phyloP scores from a whole-genome alignment of 1,139 yeast species.

The Diutina mesorugosa region DNA sequence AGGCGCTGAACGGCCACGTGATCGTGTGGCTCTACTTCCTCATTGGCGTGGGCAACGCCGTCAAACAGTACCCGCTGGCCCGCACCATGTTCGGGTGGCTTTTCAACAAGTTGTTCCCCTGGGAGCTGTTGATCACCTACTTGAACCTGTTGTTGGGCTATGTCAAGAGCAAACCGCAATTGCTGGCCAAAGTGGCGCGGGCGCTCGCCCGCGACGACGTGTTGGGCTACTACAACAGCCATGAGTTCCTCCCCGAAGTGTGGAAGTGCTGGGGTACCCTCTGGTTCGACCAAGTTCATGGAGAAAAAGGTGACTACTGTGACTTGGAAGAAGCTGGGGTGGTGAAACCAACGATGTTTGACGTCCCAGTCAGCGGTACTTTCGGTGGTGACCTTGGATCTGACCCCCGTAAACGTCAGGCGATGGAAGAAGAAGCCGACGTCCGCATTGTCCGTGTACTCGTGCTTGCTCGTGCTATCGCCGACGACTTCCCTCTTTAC shows the following conservation, averaged over 20 bases:
- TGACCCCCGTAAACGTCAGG: slow-evolving; percentile 7
- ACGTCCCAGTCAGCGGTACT: slow-evolving; percentile 56
- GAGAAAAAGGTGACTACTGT: slow-evolving; percentile 36
- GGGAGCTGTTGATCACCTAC: slow-evolving; percentile 52
- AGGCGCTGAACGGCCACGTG: slow-evolving; percentile 57
- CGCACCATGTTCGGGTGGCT: slow-evolving; percentile 39
- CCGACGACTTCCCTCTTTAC: slow-evolving; percentile 34
- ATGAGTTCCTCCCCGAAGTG: slow-evolving; percentile 58
- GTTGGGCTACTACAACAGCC: slow-evolving; percentile 26
- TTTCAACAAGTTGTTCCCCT: slow-evolving; percentile 46
- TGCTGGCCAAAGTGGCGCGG: slow-evolving; percentile 5
- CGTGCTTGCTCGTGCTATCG: slow-evolving; percentile 34
- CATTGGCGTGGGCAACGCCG: slow-evolving; percentile 49
- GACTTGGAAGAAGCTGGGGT: slow-evolving; percentile 47
- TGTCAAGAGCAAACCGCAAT: slow-evolving; percentile 15
- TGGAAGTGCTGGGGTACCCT: slow-evolving; percentile 82
- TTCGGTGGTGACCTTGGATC: slow-evolving; percentile 4
- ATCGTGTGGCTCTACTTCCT: slow-evolving; percentile 63
- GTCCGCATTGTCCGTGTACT: slow-evolving; percentile 39
- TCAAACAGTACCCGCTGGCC: slow-evolving; percentile 31
- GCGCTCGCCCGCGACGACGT: background rate
- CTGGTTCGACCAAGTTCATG: slow-evolving; percentile 51
- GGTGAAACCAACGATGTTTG: slow-evolving; percentile 39
- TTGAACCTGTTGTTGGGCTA: slow-evolving; percentile 38
- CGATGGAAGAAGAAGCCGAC: slow-evolving; percentile 23